Evolutionary conservation across 1,284 basidiomycete species (phyloP).

Genomic region (Volvariella volvacea): DNA sequence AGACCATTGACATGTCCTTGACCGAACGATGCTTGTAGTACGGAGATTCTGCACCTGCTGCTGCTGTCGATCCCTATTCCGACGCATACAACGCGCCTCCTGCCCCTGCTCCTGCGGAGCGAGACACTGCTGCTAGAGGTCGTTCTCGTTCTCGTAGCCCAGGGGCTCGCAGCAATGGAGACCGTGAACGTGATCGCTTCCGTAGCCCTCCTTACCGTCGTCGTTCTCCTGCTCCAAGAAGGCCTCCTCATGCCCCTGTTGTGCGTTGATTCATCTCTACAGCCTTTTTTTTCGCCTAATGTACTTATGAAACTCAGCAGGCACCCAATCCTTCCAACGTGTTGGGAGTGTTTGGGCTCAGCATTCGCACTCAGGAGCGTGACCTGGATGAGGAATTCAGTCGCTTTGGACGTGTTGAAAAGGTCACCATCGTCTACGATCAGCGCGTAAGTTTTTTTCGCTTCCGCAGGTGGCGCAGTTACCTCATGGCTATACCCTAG

Average conservation of each 20-base stretch:
- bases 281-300: conserved; percentile 11
- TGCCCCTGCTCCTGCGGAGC: conserved; percentile 36
- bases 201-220: conserved; percentile 48
- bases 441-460: conserved; percentile 76
- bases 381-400: conserved; percentile 94
- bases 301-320: conserved; percentile 47
- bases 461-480: conserved; percentile 1
- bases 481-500: conserved; percentile 32
- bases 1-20: not conserved
- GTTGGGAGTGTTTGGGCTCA: conserved; percentile 93
- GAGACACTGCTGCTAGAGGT: conserved; percentile 47
- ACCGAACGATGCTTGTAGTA: conserved; percentile 34
- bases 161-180: conserved; percentile 37
- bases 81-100: conserved; percentile 71
- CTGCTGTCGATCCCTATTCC: conserved; percentile 72
- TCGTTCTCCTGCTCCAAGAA: conserved; percentile 46
- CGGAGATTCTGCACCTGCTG: conserved; percentile 45
- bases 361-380: conserved; percentile 89
- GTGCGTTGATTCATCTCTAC: conserved; percentile 36
- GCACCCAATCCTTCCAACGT: conserved; percentile 83
- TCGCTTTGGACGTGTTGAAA: conserved; percentile 86
- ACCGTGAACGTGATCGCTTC: conserved; percentile 34
- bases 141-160: conserved; percentile 73
- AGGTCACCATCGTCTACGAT: conserved; percentile 98
- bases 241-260: conserved; percentile 65